phyloP scores from a whole-genome alignment of 1,139 yeast species.

The Taphrina deformans region DNA sequence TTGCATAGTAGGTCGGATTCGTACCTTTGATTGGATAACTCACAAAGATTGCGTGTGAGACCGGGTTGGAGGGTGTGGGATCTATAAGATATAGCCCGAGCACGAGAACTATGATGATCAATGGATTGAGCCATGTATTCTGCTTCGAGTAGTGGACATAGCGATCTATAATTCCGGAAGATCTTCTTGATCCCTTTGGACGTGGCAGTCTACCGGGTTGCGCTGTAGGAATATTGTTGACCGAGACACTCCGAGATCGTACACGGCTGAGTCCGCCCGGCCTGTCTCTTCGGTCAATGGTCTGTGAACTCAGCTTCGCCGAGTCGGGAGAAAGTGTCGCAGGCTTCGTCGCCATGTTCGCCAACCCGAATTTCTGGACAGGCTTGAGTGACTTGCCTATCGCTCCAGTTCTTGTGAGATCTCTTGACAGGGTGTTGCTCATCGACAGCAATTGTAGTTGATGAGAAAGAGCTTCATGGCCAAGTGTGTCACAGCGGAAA shows the following conservation, averaged over 20 bases:
- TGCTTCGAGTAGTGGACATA: constrained; percentile 18
- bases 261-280: constrained; percentile 18
- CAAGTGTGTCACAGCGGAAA: neutral
- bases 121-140: constrained; percentile 28
- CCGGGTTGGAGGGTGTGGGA: constrained; percentile 22
- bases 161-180: constrained; percentile 11
- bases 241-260: constrained; percentile 26
- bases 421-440: too few species aligned
- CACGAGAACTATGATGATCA: constrained; percentile 16
- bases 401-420: too few species aligned
- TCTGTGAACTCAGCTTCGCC: neutral
- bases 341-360: constrained; percentile 1
- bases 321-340: neutral
- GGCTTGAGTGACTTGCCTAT: neutral
- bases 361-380: neutral
- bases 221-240: constrained; percentile 27
- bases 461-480: neutral
- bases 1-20: constrained; percentile 58
- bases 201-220: constrained; percentile 31
- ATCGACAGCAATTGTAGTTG: too few species aligned
- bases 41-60: constrained; percentile 29
- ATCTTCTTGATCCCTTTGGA: constrained; percentile 3
- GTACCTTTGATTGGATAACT: constrained; percentile 35
- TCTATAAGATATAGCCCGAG: constrained; percentile 12
- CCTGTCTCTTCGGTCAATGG: neutral